These are phyloP conservation scores for Leucosporidium creatinivorum DNA, from an alignment of 768 basidiomycete species.

Conservation along the genomic window DNA sequence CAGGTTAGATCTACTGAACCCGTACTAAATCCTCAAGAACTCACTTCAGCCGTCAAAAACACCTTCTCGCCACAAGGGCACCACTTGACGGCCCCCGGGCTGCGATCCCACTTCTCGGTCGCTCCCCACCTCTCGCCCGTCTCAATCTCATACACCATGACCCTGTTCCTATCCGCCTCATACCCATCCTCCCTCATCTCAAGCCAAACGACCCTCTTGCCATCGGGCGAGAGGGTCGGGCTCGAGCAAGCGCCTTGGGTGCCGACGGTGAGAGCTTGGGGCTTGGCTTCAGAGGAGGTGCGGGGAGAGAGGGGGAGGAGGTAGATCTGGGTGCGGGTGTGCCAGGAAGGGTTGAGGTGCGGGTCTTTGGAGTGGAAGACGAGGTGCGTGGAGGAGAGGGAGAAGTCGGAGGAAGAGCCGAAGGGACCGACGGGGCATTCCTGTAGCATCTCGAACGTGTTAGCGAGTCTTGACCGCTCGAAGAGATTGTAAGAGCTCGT, in stretches of 20 bases:
- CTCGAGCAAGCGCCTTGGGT: conserved; percentile 71
- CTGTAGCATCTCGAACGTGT: conserved; percentile 5
- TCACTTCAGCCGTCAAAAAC: conserved; percentile 63
- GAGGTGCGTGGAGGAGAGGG: conserved; percentile 60
- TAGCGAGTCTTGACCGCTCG: too few species aligned
- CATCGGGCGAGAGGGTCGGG: conserved; percentile 62
- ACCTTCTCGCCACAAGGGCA: conserved; percentile 18
- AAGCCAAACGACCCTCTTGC: conserved; percentile 73
- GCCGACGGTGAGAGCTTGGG: conserved; percentile 68
- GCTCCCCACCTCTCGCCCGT: conserved; percentile 63
- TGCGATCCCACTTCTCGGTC: conserved; percentile 79
- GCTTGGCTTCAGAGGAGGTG: conserved; percentile 44
- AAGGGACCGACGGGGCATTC: conserved; percentile 69
- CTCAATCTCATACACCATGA: conserved; percentile 68
- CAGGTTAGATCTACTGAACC: too few species aligned
- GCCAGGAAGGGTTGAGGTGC: conserved; percentile 54
- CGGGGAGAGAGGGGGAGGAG: conserved; percentile 50
- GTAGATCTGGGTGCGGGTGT: conserved; percentile 86
- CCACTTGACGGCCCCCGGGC: conserved; percentile 39
- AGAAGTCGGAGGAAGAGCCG: conserved; percentile 74
- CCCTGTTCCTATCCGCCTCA: conserved; percentile 64
- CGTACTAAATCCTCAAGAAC: too few species aligned
- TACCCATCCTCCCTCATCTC: conserved; percentile 82
- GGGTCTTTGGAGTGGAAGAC: conserved; percentile 84
- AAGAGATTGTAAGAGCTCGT: too few species aligned